Evolutionary conservation across 345 rosid species (phyloP), one percentile per base, ranked within the genome.

Genomic region (Pistacia vera): DNA sequence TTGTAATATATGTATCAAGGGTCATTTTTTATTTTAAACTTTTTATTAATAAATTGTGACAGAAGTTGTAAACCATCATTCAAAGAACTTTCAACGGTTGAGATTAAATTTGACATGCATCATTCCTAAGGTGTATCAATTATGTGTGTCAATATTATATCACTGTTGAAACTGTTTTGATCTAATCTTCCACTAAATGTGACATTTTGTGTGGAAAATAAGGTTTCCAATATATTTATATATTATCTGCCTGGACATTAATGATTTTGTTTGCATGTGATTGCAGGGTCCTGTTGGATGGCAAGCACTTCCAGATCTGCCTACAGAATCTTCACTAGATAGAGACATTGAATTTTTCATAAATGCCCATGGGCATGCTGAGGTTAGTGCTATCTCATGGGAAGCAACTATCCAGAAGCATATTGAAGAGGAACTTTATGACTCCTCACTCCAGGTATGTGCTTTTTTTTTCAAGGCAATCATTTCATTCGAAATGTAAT

Each of bases 211-310:
- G 33, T 30, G 46, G 46, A 54, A 4, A 54, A 54, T 1, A 14
- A 14, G 55, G 17, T 54, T 16, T 54, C n/a, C 57, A 54, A 54
- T 13, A 12, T 54, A 14, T 2, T 1, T 13, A 17, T n/a, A 30
- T 36, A 25, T 16, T 62, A 55, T 54, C 30, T 48, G 35, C 54
- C 28, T 64, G 16, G 62, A 14, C 4, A 20, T 63, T 74, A 70
- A 55, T 17, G 14, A 57, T 57, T 38, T 69, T 66, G 38, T 78
- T 81, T 80, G 64, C 60, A 28, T 73, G 28, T 63, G 66, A 60
- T 86, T 76, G 80, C 81, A 96, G 99, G 98, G 98, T 82, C 99
- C 99, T 78, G 90, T 92, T 80, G 97, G 92, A 76, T 96, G 95
- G 97, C 91, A 92, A 72, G 87, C 99, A 61, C 73, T 90, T 77